A percentile compares a stretch with the other conserved stretches of the same genome.
These are phyloP conservation scores for Tricharina praecox DNA, from an alignment of 495 filamentous ascomycete genomes.

Conservation along the genomic window DNA sequence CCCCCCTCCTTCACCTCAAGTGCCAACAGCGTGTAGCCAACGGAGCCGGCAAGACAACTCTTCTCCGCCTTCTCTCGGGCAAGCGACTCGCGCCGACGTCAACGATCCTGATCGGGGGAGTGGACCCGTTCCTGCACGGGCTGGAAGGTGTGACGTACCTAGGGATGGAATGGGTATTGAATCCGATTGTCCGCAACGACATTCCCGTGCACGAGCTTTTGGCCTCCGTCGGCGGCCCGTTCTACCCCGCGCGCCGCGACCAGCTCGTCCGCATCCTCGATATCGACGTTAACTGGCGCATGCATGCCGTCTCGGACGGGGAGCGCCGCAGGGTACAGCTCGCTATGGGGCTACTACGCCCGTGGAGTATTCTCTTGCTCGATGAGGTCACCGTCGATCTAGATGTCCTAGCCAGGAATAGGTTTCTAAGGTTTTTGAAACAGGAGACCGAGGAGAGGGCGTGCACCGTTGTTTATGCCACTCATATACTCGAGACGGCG, in stretches of 20 bases:
- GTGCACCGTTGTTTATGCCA: conserved; percentile 93
- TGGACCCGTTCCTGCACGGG: conserved; percentile 77
- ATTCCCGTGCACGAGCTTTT: conserved; percentile 80
- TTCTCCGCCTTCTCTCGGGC: conserved; percentile 60
- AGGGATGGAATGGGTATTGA: conserved; percentile 90
- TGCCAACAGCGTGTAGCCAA: conserved; percentile 43
- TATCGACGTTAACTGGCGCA: conserved; percentile 78
- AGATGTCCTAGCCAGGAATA: conserved; percentile 63
- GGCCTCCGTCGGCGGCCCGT: conserved; percentile 67
- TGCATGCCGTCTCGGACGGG: conserved; percentile 87
- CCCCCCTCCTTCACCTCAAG: neutral
- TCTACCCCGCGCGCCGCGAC: conserved; percentile 62
- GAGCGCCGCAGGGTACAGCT: conserved; percentile 84
- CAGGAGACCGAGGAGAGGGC: conserved; percentile 62
- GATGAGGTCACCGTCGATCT: conserved; percentile 97
- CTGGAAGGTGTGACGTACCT: conserved; percentile 93
- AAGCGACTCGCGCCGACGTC: conserved; percentile 70
- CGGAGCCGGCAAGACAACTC: conserved; percentile 91
- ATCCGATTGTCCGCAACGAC: conserved; percentile 85
- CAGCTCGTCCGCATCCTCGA: conserved; percentile 78
- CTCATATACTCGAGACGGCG: conserved; percentile 88
- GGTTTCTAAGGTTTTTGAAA: conserved; percentile 78
- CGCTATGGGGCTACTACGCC: conserved; percentile 86
- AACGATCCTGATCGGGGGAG: conserved; percentile 55
- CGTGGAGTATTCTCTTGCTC: conserved; percentile 76